A percentile compares a stretch with the other conserved stretches of the same genome.
Conservation (phyloP, 495 filamentous ascomycete genomes). For the Penicillium robsamsonii region DNA sequence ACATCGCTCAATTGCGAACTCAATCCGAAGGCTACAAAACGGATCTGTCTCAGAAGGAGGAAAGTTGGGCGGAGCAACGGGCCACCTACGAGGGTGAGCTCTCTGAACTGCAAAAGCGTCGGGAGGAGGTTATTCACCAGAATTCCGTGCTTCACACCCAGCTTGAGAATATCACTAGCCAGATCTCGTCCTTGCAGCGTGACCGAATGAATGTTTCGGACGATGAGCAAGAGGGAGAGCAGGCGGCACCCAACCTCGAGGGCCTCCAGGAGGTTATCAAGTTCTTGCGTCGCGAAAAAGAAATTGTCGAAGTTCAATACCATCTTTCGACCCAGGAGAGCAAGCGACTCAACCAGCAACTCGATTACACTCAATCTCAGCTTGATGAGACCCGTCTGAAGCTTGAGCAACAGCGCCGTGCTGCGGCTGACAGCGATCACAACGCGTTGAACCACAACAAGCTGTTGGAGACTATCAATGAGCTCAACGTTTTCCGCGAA, state of each 20-base stretch:
- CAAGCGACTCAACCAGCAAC: constrained; percentile 82
- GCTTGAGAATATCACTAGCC: constrained; percentile 73
- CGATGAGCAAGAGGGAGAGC: constrained; percentile 37
- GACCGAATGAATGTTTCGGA: constrained; percentile 55
- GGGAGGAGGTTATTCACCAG: constrained; percentile 77
- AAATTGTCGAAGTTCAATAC: constrained; percentile 93
- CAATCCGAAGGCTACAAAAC: constrained; percentile 79
- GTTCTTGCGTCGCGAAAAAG: constrained; percentile 92
- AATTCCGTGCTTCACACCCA: constrained; percentile 87
- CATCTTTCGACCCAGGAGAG: constrained; percentile 82
- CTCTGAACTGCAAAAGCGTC: constrained; percentile 67
- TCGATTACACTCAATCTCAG: constrained; percentile 80
- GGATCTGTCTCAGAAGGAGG: constrained; percentile 74
- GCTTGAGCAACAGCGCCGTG: constrained; percentile 79
- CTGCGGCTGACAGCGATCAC: constrained; percentile 68
- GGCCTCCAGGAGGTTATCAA: constrained; percentile 84
- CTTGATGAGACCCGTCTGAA: constrained; percentile 83
- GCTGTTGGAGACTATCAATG: constrained; percentile 87
- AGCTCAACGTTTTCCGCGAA: constrained; percentile 92
- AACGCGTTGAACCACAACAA: constrained; percentile 76
- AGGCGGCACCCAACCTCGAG: constrained; percentile 53
- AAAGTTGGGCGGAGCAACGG: constrained; percentile 79
- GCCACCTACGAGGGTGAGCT: constrained; percentile 82
- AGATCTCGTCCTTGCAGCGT: constrained; percentile 74
- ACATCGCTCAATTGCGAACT: constrained; percentile 65